Conservation (phyloP, 106 monocot species). For the Platanthera guangdongensis region DNA sequence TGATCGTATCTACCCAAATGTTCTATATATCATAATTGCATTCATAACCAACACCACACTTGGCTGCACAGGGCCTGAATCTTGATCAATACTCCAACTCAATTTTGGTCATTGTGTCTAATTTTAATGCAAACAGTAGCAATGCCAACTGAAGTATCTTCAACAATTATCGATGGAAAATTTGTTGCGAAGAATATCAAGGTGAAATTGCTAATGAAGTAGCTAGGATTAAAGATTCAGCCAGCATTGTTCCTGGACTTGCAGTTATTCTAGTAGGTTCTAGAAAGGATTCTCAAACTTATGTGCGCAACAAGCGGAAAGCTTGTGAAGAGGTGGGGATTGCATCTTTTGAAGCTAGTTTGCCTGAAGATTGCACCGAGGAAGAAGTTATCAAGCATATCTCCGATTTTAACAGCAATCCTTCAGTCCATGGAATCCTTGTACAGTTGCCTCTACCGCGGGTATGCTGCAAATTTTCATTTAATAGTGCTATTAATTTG, state of each 20-base stretch:
- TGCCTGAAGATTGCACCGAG: constrained; percentile 76
- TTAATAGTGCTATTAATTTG: no score
- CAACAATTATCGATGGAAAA: constrained; percentile 87
- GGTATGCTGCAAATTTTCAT: constrained; percentile 27
- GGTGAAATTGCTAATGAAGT: constrained; percentile 71
- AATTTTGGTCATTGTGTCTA: not conserved
- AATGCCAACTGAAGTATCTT: constrained; percentile 29
- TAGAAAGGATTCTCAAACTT: constrained; percentile 93
- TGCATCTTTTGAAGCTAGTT: constrained; percentile 68
- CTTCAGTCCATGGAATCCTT: constrained; percentile 82
- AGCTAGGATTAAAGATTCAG: constrained; percentile 60
- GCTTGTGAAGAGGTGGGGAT: constrained; percentile 90
- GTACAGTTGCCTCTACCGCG: constrained; percentile 92
- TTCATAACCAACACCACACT: no score
- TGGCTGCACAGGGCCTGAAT: no score
- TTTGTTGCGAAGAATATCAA: constrained; percentile 63
- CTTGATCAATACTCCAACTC: no score
- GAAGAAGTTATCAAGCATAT: constrained; percentile 76
- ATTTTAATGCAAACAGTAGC: constrained; percentile 23
- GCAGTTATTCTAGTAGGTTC: constrained; percentile 87
- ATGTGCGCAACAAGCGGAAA: constrained; percentile 93
- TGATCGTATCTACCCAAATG: no score
- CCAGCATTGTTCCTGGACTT: constrained; percentile 65
- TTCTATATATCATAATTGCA: no score
- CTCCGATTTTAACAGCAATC: constrained; percentile 58